These are phyloP conservation scores for Escallonia rubra DNA, from an alignment of 129 eudicot genomes.

Conservation along the genomic window DNA sequence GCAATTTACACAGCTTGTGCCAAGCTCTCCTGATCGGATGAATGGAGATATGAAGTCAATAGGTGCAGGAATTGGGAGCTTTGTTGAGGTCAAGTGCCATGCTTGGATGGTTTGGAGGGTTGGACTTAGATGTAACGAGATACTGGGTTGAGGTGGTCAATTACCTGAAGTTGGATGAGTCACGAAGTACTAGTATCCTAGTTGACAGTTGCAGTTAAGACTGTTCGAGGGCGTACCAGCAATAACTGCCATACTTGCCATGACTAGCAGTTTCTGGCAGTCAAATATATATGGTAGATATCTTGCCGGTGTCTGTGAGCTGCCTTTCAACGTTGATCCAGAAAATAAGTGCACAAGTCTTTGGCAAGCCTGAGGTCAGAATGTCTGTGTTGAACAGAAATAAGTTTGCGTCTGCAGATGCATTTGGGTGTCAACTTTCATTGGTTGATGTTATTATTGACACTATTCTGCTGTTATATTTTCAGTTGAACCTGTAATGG, in stretches of 20 bases:
- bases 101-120: conserved; percentile 22
- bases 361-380: neutral
- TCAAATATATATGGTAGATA: neutral
- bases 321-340: conserved; percentile 7
- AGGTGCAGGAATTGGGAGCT: conserved; percentile 31
- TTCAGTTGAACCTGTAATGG: too few relatives aligned
- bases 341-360: neutral
- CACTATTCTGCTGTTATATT: too few relatives aligned
- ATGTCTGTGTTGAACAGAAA: conserved; percentile 9
- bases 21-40: conserved; percentile 56
- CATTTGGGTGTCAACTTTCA: neutral
- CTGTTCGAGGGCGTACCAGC: neutral
- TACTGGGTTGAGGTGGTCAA: neutral
- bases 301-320: conserved; percentile 7
- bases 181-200: conserved; percentile 20
- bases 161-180: neutral
- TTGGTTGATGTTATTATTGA: neutral
- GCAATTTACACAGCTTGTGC: conserved; percentile 52
- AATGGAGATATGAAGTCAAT: conserved; percentile 39
- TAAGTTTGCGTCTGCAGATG: conserved; percentile 6
- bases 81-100: conserved; percentile 20
- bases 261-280: conserved; percentile 12
- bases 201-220: neutral
- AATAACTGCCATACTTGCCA: conserved; percentile 11
- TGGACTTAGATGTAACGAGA: conserved; percentile 6